Percentiles rank a stretch among this genome's conserved stretches.
Evolutionary conservation across 2,329 filamentous ascomycete species (phyloP).

Genomic region (Fusarium sp.): DNA sequence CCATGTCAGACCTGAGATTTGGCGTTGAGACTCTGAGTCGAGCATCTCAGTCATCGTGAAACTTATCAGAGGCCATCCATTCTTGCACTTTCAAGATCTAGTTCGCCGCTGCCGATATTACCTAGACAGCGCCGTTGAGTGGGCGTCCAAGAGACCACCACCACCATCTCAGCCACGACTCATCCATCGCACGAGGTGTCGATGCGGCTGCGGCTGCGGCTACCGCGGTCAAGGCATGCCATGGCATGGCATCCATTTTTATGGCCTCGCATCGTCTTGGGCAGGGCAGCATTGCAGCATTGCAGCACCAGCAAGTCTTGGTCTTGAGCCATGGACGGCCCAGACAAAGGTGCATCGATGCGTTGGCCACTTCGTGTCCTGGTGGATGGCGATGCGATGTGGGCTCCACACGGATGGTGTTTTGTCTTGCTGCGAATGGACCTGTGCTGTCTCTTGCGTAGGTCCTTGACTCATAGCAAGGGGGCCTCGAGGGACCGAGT

Average conservation of each 20-base stretch:
- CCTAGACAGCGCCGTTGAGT: not conserved
- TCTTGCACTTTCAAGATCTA: not conserved
- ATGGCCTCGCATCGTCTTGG: constrained; percentile 35
- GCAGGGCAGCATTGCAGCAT: constrained; percentile 34
- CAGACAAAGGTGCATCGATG: constrained; percentile 34
- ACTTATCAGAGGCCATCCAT: not conserved
- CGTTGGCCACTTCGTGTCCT: constrained; percentile 36
- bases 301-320: constrained; percentile 7
- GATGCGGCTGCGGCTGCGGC: constrained; percentile 27
- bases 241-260: constrained; percentile 22
- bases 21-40: constrained; percentile 12
- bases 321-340: constrained; percentile 24
- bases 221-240: constrained; percentile 33
- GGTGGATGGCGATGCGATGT: constrained; percentile 29
- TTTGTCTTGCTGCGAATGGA: constrained; percentile 35
- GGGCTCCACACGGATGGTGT: constrained; percentile 34
- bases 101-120: not conserved
- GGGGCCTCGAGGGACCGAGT: constrained; percentile 8
- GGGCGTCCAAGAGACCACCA: constrained; percentile 1
- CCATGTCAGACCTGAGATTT: constrained; percentile 25
- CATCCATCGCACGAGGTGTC: constrained; percentile 19
- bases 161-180: constrained; percentile 25
- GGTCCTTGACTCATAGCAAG: constrained; percentile 31
- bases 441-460: constrained; percentile 19
- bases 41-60: not conserved